Evolutionary conservation across 106 monocot genomes (phyloP).

Genomic region (Triglochin maritima): DNA sequence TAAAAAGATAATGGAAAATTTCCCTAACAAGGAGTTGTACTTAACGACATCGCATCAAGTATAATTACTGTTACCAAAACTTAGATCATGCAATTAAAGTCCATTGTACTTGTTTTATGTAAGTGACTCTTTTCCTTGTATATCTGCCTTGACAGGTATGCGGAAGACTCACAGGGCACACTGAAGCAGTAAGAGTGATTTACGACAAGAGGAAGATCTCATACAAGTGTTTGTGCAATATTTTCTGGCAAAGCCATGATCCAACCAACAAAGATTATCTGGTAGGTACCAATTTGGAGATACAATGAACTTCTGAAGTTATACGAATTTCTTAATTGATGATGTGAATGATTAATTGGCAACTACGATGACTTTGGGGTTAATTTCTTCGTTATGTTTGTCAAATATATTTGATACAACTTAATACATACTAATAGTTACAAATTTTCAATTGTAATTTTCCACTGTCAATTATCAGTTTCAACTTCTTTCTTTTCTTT

Average conservation of each 20-base stretch:
- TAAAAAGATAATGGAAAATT: too few relatives aligned
- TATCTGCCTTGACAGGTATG: slow-evolving; percentile 12
- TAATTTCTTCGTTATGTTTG: too few relatives aligned
- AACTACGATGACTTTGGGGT: too few relatives aligned
- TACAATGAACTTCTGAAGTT: not conserved
- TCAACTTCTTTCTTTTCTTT: not conserved
- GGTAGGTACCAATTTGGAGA: slow-evolving; percentile 8
- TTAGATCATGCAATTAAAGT: not conserved
- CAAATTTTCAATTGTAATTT: too few relatives aligned
- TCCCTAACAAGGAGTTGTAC: too few relatives aligned
- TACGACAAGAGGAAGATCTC: slow-evolving; percentile 27
- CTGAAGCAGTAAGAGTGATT: slow-evolving; percentile 32
- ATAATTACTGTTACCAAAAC: too few relatives aligned
- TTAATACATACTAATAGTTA: too few relatives aligned
- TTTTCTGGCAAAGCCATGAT: slow-evolving; percentile 43
- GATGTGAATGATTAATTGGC: too few relatives aligned
- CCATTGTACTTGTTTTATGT: not conserved
- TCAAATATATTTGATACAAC: too few relatives aligned
- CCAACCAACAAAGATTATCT: slow-evolving; percentile 40
- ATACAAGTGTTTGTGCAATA: slow-evolving; percentile 22
- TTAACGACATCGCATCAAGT: too few relatives aligned
- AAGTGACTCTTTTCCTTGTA: not conserved
- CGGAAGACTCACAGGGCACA: slow-evolving; percentile 32
- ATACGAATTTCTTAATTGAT: not conserved
- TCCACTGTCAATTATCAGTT: not conserved